Evolutionary conservation across 2,329 filamentous ascomycete genomes (phyloP), one percentile per base, ranked within the genome.

Genomic region (Claviceps sp.): DNA sequence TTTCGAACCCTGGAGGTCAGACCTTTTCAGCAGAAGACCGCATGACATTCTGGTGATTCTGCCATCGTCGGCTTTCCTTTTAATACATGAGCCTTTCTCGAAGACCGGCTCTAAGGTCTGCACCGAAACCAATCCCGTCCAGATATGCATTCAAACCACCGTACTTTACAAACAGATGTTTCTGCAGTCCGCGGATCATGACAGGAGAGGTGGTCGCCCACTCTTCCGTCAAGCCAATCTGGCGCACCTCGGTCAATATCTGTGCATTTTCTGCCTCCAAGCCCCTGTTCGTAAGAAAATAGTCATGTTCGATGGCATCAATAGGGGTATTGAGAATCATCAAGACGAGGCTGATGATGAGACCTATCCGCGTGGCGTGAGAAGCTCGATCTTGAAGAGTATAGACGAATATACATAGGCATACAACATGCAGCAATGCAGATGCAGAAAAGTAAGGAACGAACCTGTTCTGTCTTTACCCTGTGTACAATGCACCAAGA

Each of bases 401-500:
- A 13, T 5, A 46, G 8, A 18, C 7, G 13, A 45, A 13, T 3
- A 30, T 2, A 11, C 16, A 45, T 2, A 30, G 30, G 11, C 26
- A 45, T 3, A 30, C n/a, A 34, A 46, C 4, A 45, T 16, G 13
- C 7, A 24, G 30, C 14, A 18, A 7, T 18, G 8, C 11, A 46
- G 7, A 34, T 5, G 8, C 26, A 46, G 4, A 46, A 20, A 34
- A 34, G 6, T 16, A 34, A 34, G 8, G 4, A 7, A 46, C 56
- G 50, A 54, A 65, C 66, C 66, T 52, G 69, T 70, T 2, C 89
- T 78, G 62, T 95, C 89, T 64, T 95, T 95, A 53, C 89, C 89
- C 61, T 94, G 88, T 0, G 88, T 93, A 66, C 89, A 95, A 66
- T 95, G 88, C 2, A 93, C 70, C 7, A 95, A 63, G 1, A 82